Conservation (phyloP, 1,284 basidiomycete species). For the Volvariella surrecta region DNA sequence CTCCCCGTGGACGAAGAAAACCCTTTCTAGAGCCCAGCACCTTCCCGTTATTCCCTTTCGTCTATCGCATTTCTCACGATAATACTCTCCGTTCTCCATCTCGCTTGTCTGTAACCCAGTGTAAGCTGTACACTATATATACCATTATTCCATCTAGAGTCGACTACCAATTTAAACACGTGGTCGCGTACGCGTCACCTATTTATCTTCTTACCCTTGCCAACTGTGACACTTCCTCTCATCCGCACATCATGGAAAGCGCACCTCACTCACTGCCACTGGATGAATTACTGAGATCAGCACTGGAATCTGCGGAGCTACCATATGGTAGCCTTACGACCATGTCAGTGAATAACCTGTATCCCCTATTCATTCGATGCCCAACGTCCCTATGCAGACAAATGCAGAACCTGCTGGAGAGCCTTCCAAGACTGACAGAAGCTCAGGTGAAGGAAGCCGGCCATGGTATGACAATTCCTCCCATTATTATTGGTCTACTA, state of each 20-base stretch:
- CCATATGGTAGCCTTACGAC: background rate
- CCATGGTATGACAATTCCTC: conserved; percentile 20
- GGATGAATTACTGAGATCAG: too few species aligned
- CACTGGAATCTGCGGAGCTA: background rate
- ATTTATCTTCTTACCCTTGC: background rate
- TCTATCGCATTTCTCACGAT: conserved; percentile 6
- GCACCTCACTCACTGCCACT: too few species aligned
- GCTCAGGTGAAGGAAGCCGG: conserved; percentile 23
- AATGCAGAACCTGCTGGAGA: conserved; percentile 21
- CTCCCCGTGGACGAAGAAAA: conserved; percentile 35
- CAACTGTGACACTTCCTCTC: too few species aligned
- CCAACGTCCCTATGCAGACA: conserved; percentile 19
- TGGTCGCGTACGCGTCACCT: background rate
- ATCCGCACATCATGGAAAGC: too few species aligned
- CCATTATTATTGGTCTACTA: background rate
- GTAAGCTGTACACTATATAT: background rate
- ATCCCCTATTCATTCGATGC: conserved; percentile 4
- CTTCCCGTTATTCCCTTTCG: background rate
- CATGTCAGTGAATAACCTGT: conserved; percentile 7
- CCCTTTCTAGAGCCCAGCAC: conserved; percentile 35
- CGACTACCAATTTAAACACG: background rate
- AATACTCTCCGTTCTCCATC: conserved; percentile 12
- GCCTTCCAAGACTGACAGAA: conserved; percentile 28
- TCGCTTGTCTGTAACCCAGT: conserved; percentile 11
- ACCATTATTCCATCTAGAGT: too few species aligned